phyloP scores from a whole-genome alignment of 306 rosid genomes.

The Mimosa pudica region DNA sequence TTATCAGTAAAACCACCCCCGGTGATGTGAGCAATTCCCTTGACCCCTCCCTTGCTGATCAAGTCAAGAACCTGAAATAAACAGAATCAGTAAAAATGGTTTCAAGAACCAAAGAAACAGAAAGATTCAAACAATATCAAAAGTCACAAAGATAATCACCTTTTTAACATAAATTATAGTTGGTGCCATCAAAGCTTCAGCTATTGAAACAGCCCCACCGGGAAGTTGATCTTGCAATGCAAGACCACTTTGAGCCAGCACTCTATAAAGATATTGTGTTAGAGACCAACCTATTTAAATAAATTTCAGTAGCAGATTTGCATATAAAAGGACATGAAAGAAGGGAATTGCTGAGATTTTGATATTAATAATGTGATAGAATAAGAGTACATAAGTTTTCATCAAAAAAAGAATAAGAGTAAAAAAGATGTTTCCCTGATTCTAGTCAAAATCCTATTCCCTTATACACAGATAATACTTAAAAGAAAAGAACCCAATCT shows the following conservation, averaged over 20 bases:
- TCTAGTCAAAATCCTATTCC: too few species aligned
- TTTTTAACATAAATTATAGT: conserved; percentile 86
- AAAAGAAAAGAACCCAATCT: too few species aligned
- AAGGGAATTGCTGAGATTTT: too few species aligned
- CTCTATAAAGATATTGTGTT: conserved; percentile 27
- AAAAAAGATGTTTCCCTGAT: too few species aligned
- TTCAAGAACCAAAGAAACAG: conserved; percentile 7
- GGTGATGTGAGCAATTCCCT: conserved; percentile 86
- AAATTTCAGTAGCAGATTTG: too few species aligned
- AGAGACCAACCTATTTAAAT: too few species aligned
- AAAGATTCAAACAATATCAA: neutral
- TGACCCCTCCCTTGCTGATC: conserved; percentile 78
- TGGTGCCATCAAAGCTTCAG: conserved; percentile 90
- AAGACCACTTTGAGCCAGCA: conserved; percentile 70
- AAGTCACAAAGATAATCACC: conserved; percentile 45
- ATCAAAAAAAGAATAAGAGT: too few species aligned
- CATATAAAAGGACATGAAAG: too few species aligned
- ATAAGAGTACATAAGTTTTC: too few species aligned
- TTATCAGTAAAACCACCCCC: conserved; percentile 97
- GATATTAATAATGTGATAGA: too few species aligned
- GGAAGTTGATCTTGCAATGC: conserved; percentile 73
- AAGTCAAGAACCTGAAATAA: conserved; percentile 72
- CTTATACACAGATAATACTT: too few species aligned
- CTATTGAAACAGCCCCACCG: conserved; percentile 58
- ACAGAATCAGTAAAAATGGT: neutral